A percentile compares a stretch with the other conserved stretches of the same genome.
Conservation (phyloP, 768 basidiomycete genomes). For the Neoboletus magnificus region DNA sequence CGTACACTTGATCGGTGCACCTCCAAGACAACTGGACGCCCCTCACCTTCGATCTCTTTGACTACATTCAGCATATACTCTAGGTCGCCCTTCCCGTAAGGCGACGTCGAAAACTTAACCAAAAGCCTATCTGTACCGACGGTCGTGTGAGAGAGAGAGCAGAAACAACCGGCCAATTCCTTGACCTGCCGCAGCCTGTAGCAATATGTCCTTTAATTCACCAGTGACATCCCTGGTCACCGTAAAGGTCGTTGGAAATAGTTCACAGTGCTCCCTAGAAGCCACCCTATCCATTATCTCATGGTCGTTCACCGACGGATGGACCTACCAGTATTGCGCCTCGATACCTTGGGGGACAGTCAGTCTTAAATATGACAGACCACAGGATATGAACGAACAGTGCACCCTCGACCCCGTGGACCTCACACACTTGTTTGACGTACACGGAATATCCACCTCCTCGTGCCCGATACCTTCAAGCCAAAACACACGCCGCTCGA, state of each 20-base stretch:
- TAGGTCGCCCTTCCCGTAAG: slow-evolving; percentile 21
- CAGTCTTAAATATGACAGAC: not conserved
- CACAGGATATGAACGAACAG: slow-evolving; percentile 18
- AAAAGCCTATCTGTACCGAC: slow-evolving; percentile 24
- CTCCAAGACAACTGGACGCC: not conserved
- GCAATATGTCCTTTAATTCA: slow-evolving; percentile 20
- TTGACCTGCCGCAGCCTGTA: slow-evolving; percentile 32
- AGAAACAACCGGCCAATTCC: not conserved
- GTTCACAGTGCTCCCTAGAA: slow-evolving; percentile 30
- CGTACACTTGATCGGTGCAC: not conserved
- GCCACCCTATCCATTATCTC: not conserved
- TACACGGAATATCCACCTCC: slow-evolving; percentile 19
- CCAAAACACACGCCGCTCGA: slow-evolving; percentile 29
- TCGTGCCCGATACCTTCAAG: slow-evolving; percentile 22
- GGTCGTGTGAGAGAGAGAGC: not conserved
- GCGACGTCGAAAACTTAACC: slow-evolving; percentile 33
- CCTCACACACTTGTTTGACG: slow-evolving; percentile 17
- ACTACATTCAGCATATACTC: slow-evolving; percentile 27
- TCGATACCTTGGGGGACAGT: slow-evolving; percentile 22
- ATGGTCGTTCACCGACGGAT: no score
- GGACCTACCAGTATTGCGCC: slow-evolving; percentile 29
- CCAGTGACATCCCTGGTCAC: slow-evolving; percentile 18
- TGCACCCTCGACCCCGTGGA: slow-evolving; percentile 12
- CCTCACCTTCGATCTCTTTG: slow-evolving; percentile 27
- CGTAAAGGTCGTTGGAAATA: slow-evolving; percentile 25